phyloP scores from a whole-genome alignment of 1,284 basidiomycete genomes.

The Cutaneotrichosporon cavernicola region DNA sequence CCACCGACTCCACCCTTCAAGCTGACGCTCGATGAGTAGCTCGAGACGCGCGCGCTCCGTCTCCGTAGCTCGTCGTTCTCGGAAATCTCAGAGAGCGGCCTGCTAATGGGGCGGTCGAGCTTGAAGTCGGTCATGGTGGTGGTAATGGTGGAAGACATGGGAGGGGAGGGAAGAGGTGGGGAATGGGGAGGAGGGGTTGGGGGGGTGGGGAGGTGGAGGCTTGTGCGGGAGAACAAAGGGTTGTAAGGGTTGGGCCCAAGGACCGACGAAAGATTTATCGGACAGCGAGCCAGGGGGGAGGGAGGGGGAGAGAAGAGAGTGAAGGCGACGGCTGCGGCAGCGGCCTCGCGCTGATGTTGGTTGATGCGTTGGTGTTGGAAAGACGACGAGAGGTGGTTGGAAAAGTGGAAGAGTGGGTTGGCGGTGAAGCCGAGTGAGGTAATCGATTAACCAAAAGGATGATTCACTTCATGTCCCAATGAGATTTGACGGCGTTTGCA shows the following conservation, averaged over 20 bases:
- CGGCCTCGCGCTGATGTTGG: background rate
- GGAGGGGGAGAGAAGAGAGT: background rate
- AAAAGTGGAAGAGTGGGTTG: background rate
- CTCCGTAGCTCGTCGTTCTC: slow-evolving; percentile 26
- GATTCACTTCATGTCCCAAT: slow-evolving; percentile 1
- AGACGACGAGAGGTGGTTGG: background rate
- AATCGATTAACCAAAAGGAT: background rate
- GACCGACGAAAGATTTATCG: slow-evolving; percentile 2
- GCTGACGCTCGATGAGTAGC: slow-evolving; percentile 23
- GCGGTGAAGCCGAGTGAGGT: background rate
- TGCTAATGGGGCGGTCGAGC: slow-evolving; percentile 13
- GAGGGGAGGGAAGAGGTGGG: background rate
- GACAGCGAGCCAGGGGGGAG: background rate
- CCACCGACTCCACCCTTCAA: slow-evolving; percentile 19
- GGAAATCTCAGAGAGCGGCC: slow-evolving; percentile 27
- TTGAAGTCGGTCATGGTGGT: slow-evolving; percentile 20
- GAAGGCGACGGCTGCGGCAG: background rate
- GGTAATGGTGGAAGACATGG: slow-evolving; percentile 3
- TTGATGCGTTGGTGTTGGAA: background rate
- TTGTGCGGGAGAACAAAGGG: slow-evolving; percentile 8
- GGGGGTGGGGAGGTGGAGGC: background rate
- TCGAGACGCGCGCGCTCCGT: slow-evolving; percentile 22
- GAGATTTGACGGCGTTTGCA: background rate
- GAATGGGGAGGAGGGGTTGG: background rate
- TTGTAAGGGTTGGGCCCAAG: background rate